A percentile compares a stretch with the other conserved stretches of the same genome.
Conservation (phyloP, 2,329 filamentous ascomycete species). For the Clonostachys rhizophaga region DNA sequence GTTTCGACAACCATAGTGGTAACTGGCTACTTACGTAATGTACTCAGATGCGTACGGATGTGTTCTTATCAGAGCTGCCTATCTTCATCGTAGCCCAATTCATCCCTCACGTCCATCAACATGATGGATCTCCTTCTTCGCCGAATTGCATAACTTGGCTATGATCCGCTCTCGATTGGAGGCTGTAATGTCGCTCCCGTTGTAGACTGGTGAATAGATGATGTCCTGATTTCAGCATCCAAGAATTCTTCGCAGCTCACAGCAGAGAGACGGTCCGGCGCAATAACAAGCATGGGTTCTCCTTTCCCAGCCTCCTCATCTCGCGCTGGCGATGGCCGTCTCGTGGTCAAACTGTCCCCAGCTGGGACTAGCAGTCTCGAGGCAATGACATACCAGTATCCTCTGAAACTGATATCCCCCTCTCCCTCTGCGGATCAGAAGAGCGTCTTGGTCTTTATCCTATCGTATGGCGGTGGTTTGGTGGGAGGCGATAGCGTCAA, state of each 20-base stretch:
- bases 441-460: slow-evolving; percentile 77
- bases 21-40: too few species aligned
- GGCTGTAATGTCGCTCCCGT: too few species aligned
- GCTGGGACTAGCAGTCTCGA: slow-evolving; percentile 67
- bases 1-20: too few species aligned
- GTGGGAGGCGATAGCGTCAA: slow-evolving; percentile 82
- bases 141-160: too few species aligned
- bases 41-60: too few species aligned
- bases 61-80: too few species aligned
- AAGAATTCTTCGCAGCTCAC: neutral
- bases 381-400: slow-evolving; percentile 83
- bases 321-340: slow-evolving; percentile 70
- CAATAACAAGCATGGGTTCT: slow-evolving; percentile 42
- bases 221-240: neutral
- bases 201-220: too few species aligned
- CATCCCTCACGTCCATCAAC: too few species aligned
- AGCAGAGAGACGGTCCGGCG: neutral
- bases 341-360: slow-evolving; percentile 70
- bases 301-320: slow-evolving; percentile 74
- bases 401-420: slow-evolving; percentile 87
- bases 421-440: slow-evolving; percentile 57
- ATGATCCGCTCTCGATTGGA: too few species aligned
- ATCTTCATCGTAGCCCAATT: too few species aligned
- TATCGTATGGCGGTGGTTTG: slow-evolving; percentile 92
- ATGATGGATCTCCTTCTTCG: too few species aligned